These are phyloP conservation scores for Puccinia hordei DNA, from an alignment of 1,284 basidiomycete species.

Conservation along the genomic window DNA sequence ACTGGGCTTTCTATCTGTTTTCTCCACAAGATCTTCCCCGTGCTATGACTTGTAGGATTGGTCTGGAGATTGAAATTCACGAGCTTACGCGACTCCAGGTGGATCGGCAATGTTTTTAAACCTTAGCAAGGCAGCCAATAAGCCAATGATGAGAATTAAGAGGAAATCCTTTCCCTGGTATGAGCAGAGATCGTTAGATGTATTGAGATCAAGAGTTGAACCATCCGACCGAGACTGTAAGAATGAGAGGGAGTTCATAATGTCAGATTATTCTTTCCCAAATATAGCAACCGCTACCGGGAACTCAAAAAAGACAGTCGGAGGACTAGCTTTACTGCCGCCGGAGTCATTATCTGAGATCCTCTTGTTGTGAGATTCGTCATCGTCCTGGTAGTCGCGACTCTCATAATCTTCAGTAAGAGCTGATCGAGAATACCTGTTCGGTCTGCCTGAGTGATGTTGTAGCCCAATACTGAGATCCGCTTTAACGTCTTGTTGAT, in stretches of 20 bases:
- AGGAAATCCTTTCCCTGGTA: slow-evolving; percentile 49
- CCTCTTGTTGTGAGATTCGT: neutral
- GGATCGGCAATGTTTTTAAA: slow-evolving; percentile 94
- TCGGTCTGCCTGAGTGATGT: neutral
- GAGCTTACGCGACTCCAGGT: slow-evolving; percentile 79
- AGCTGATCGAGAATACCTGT: neutral
- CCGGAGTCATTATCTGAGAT: neutral
- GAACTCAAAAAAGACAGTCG: neutral
- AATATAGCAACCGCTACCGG: neutral
- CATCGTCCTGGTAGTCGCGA: neutral
- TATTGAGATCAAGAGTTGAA: neutral
- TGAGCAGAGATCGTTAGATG: neutral
- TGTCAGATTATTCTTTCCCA: neutral
- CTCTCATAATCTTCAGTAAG: slow-evolving; percentile 1
- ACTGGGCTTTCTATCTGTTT: neutral
- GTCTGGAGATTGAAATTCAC: neutral
- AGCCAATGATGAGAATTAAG: slow-evolving; percentile 52
- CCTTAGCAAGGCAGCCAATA: slow-evolving; percentile 65
- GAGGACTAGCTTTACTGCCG: neutral
- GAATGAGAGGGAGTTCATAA: neutral
- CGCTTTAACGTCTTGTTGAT: neutral
- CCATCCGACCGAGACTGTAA: slow-evolving; percentile 8
- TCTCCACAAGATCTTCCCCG: neutral
- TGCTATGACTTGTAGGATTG: neutral
- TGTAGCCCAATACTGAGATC: neutral